Base-by-base conservation (phyloP, 2,329 filamentous ascomycete genomes). In the Pyrenophora teres region DNA sequence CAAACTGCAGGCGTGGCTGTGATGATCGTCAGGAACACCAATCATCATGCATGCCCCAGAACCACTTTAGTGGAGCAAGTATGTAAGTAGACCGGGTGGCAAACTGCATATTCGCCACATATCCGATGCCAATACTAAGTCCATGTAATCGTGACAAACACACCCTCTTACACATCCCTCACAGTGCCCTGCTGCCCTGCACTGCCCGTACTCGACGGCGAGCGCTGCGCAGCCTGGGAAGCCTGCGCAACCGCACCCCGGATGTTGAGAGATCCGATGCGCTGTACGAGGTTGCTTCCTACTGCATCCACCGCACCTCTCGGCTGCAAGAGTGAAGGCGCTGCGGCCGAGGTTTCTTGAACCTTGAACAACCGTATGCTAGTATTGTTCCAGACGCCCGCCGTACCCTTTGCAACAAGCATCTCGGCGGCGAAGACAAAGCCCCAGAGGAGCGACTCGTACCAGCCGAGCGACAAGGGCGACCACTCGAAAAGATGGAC, bases 401-500 rank as follows among this genome's bases (percentile, higher is more conserved):
- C 90, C 2, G 90, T 92, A 25, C 92, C 92, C 69, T 88, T 92
- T 0, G 88, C 85, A 23, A 93, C 85, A 51, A 92, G 86, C 86
- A 96, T 90, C 76, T 99, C 94, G 64, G 87, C 87, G 23, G 89
- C 87, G 71, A 97, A 97, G 46, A 97, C 86, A 63, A 97, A 90
- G 13, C 91, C 87, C 94, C 94, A 99, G 8, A 99, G 80, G 10
- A 97, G 80, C 4, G 90, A 93, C 74, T 97, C 91, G 72, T 97
- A 97, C 94, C 94, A 97, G 41, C 92, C 93, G 43, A 97, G 80
- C 0, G 90, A 89, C 30, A 96, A 79, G 0, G 90, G 87, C 3
- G 92, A 93, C 93, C 93, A 97, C 75, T 96, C 91, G 67, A 97
- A 97, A 12, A 90, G 87, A 69, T 97, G 92, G 13, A 94, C 87